Conservation (phyloP, 2,329 filamentous ascomycete species). For the Fusarium sp. region DNA sequence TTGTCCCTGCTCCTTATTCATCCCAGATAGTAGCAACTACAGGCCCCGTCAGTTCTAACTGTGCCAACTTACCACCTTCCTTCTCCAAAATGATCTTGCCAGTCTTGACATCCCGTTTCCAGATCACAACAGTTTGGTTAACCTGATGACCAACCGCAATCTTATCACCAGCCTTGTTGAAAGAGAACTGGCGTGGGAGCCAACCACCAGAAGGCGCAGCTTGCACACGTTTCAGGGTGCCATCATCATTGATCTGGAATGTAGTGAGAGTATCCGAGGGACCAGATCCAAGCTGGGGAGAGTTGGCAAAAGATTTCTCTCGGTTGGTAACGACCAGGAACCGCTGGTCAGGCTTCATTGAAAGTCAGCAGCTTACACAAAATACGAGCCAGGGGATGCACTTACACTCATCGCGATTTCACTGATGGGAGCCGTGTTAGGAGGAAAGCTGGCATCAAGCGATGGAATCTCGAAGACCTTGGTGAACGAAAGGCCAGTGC, state of each 20-base stretch:
- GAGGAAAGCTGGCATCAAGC: constrained; percentile 26
- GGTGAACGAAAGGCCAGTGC: constrained; percentile 22
- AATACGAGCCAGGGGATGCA: accelerated
- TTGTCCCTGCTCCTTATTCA: too few relatives aligned
- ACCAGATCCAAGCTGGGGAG: constrained; percentile 17
- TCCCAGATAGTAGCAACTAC: constrained; percentile 40
- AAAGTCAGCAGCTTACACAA: neutral
- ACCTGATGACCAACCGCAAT: constrained; percentile 41
- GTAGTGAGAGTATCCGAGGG: constrained; percentile 39
- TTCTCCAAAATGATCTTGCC: constrained; percentile 37
- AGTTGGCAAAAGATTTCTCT: constrained; percentile 38
- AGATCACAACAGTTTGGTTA: constrained; percentile 38
- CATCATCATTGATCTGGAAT: constrained; percentile 34
- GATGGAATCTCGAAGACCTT: constrained; percentile 41
- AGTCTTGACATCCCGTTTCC: constrained; percentile 36
- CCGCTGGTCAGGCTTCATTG: constrained; percentile 27
- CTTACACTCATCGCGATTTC: constrained; percentile 42
- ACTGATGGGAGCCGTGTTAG: constrained; percentile 35
- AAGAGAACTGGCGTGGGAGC: constrained; percentile 38
- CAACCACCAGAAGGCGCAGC: constrained; percentile 38
- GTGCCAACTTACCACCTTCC: constrained; percentile 37
- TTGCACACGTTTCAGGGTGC: constrained; percentile 32
- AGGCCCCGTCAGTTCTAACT: constrained; percentile 28
- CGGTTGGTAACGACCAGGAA: constrained; percentile 41
- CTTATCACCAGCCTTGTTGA: constrained; percentile 41